phyloP scores from a whole-genome alignment of 2,329 filamentous ascomycete genomes.

The Colletotrichum nymphaeae region DNA sequence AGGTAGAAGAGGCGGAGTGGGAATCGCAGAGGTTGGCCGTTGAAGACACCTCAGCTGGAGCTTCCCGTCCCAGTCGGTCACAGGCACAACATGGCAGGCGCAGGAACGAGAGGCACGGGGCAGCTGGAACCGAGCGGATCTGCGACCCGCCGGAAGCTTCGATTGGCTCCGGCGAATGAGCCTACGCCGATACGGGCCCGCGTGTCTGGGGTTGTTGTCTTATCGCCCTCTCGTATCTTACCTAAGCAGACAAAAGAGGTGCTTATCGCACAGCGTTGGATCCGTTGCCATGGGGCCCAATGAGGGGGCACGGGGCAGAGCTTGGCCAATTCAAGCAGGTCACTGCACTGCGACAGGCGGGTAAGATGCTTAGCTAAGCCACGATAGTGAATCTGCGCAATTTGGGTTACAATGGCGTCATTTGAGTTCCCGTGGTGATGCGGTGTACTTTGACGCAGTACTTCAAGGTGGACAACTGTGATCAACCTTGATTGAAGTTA shows the following conservation, averaged over 20 bases:
- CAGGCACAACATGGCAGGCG: background rate
- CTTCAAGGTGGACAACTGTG: too few species aligned
- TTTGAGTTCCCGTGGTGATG: background rate
- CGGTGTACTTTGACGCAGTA: too few species aligned
- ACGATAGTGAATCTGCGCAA: background rate
- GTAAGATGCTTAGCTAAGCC: background rate
- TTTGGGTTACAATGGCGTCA: background rate
- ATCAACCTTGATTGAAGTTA: too few species aligned
- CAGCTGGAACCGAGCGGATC: background rate
- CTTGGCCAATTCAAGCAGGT: conserved; percentile 29
- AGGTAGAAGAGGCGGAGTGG: background rate
- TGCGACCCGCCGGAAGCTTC: conserved; percentile 21
- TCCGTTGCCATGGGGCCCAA: background rate
- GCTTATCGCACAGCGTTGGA: background rate
- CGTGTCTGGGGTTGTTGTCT: conserved; percentile 3
- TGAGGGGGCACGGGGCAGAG: background rate
- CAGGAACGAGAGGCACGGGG: background rate
- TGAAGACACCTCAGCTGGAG: conserved; percentile 29
- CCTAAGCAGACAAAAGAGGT: too few species aligned
- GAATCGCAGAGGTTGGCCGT: conserved; percentile 4
- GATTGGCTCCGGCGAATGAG: background rate
- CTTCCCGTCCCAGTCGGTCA: conserved; percentile 1
- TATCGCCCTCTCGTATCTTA: background rate
- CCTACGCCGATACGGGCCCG: conserved; percentile 14
- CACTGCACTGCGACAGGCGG: too few species aligned